Evolutionary conservation across 192 early-diverging fungal genomes (phyloP).

Genomic region (Geranomyces michiganensis): DNA sequence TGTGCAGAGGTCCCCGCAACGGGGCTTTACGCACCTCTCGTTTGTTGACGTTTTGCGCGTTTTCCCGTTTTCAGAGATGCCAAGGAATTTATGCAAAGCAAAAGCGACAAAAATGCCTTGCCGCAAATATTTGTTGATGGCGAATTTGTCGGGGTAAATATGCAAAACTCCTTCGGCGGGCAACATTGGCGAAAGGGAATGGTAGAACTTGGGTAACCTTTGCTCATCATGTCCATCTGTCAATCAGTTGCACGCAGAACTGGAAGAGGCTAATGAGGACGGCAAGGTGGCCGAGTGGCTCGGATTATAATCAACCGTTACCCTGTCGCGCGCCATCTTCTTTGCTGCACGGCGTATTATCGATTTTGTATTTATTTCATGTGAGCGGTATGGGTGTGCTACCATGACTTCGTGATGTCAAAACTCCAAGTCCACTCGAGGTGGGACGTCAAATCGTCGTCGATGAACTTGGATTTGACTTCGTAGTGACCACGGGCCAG

Average conservation of each 20-base stretch:
- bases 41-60: background rate
- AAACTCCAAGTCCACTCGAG: constrained; percentile 85
- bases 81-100: constrained; percentile 46
- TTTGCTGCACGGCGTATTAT: too few species aligned
- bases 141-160: constrained; percentile 46
- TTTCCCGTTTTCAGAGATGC: constrained; percentile 33
- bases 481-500: constrained; percentile 90
- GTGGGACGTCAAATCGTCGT: constrained; percentile 84
- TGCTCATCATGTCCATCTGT: background rate
- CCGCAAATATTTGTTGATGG: constrained; percentile 56
- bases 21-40: background rate
- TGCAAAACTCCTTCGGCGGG: background rate
- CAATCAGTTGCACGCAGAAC: constrained; percentile 34
- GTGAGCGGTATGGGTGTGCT: constrained; percentile 13
- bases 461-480: constrained; percentile 89
- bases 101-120: constrained; percentile 45
- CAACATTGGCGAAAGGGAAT: background rate
- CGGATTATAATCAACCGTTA: constrained; percentile 24
- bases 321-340: too few species aligned
- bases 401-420: constrained; percentile 92
- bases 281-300: constrained; percentile 36
- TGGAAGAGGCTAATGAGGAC: constrained; percentile 52
- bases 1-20: background rate
- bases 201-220: background rate
- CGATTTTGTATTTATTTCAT: too few species aligned